Percentiles rank a stretch among this genome's conserved stretches.
Conservation (phyloP, 306 rosid species). For the Leucaena leucocephala region DNA sequence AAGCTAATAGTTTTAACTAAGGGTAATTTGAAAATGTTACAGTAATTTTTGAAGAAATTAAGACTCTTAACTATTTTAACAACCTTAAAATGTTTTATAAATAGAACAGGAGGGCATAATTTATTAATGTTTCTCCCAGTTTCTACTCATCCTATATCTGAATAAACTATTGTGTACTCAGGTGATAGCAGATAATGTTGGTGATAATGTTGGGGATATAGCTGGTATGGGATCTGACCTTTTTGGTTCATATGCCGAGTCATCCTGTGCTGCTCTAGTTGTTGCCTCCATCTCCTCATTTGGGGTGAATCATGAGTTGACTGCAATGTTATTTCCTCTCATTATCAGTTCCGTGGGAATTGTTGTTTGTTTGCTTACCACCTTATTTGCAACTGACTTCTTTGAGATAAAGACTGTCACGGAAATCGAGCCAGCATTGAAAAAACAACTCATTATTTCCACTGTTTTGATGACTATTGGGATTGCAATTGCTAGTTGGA, state of each 20-base stretch:
- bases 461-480: conserved; percentile 82
- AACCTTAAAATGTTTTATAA: not conserved
- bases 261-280: conserved; percentile 98
- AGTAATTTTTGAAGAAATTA: not conserved
- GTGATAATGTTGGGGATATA: conserved; percentile 96
- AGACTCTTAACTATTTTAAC: not conserved
- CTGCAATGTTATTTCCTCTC: conserved; percentile 91
- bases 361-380: conserved; percentile 83
- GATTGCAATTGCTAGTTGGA: conserved; percentile 71
- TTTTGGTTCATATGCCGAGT: conserved; percentile 96
- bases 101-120: not conserved
- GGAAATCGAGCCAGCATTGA: conserved; percentile 94
- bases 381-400: conserved; percentile 92
- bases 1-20: too few species aligned
- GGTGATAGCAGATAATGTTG: conserved; percentile 99
- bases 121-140: not conserved
- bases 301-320: conserved; percentile 80
- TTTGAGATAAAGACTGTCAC: conserved; percentile 91
- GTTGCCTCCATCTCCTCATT: conserved; percentile 98
- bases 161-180: conserved; percentile 30
- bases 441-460: conserved; percentile 87
- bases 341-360: conserved; percentile 86
- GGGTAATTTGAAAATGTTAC: not conserved
- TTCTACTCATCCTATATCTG: not conserved
- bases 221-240: conserved; percentile 99